Conservation (phyloP, 441 rosid species). For the Gossypium davidsonii region DNA sequence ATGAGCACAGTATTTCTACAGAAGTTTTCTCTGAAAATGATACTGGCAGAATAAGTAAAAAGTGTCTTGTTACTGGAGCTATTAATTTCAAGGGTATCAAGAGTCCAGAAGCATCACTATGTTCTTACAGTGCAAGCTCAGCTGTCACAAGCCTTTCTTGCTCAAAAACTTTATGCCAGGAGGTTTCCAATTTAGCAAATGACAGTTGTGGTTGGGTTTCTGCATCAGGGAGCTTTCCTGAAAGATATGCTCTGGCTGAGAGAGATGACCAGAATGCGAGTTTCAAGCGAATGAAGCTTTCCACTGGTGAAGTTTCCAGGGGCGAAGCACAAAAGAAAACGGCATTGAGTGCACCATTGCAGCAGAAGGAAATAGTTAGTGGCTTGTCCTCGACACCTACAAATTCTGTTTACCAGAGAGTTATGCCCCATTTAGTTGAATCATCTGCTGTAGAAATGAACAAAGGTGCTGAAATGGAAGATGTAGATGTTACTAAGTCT, state of each 20-base stretch:
- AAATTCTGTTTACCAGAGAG: slow-evolving; percentile 25
- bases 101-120: slow-evolving; percentile 28
- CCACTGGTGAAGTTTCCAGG: slow-evolving; percentile 27
- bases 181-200: slow-evolving; percentile 30
- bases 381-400: slow-evolving; percentile 23
- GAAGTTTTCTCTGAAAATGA: slow-evolving; percentile 56
- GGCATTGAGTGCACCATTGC: slow-evolving; percentile 21
- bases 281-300: slow-evolving; percentile 46
- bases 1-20: slow-evolving; percentile 51
- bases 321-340: slow-evolving; percentile 22
- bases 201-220: slow-evolving; percentile 28
- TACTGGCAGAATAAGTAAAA: slow-evolving; percentile 32
- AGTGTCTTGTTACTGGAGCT: slow-evolving; percentile 43
- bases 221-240: slow-evolving; percentile 27
- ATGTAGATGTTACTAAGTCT: slow-evolving; percentile 27
- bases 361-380: slow-evolving; percentile 17
- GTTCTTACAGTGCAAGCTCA: slow-evolving; percentile 61
- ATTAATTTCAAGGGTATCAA: slow-evolving; percentile 40
- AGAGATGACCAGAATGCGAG: slow-evolving; percentile 29
- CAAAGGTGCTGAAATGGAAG: slow-evolving; percentile 22
- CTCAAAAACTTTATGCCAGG: slow-evolving; percentile 28
- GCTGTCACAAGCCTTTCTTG: slow-evolving; percentile 47
- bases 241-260: slow-evolving; percentile 31
- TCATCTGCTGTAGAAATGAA: slow-evolving; percentile 38
- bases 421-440: slow-evolving; percentile 54